phyloP scores from a whole-genome alignment of 257 asterid genomes.

The Sherardia arvensis region DNA sequence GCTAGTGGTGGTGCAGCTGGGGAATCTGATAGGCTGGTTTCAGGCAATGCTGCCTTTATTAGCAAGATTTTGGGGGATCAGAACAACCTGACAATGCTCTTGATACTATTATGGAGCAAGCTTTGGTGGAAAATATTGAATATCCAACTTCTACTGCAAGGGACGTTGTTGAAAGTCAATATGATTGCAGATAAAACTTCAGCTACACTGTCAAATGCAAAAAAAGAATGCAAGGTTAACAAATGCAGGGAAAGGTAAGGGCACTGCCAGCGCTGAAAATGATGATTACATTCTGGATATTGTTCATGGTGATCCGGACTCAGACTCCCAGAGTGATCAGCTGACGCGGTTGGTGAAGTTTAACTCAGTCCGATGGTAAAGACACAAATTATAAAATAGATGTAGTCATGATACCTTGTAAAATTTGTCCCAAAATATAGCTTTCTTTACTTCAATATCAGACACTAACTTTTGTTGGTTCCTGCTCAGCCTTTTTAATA shows the following conservation, averaged over 20 bases:
- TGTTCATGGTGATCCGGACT: slow-evolving; percentile 70
- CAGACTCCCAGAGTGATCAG: slow-evolving; percentile 6
- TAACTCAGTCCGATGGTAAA: too few species aligned
- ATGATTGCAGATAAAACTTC: slow-evolving; percentile 26
- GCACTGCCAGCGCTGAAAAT: slow-evolving; percentile 22
- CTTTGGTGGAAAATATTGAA: slow-evolving; percentile 7
- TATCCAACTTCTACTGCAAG: slow-evolving; percentile 16
- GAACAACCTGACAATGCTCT: slow-evolving; percentile 10
- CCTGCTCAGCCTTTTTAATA: too few species aligned
- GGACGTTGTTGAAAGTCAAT: slow-evolving; percentile 11
- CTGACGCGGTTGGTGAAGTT: not conserved
- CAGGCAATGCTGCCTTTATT: slow-evolving; percentile 8
- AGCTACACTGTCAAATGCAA: slow-evolving; percentile 1
- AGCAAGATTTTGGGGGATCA: too few species aligned
- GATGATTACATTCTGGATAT: slow-evolving; percentile 64
- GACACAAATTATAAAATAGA: not conserved
- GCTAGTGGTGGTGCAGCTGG: slow-evolving; percentile 5
- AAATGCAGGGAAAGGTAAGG: not conserved
- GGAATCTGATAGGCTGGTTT: slow-evolving; percentile 4
- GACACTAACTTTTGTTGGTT: not conserved
- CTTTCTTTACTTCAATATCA: not conserved
- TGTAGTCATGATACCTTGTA: too few species aligned
- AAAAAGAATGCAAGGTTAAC: not conserved
- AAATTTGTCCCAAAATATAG: not conserved
- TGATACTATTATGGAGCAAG: slow-evolving; percentile 10